Evolutionary conservation across 768 basidiomycete genomes (phyloP).

Genomic region (Serendipita vermifera): DNA sequence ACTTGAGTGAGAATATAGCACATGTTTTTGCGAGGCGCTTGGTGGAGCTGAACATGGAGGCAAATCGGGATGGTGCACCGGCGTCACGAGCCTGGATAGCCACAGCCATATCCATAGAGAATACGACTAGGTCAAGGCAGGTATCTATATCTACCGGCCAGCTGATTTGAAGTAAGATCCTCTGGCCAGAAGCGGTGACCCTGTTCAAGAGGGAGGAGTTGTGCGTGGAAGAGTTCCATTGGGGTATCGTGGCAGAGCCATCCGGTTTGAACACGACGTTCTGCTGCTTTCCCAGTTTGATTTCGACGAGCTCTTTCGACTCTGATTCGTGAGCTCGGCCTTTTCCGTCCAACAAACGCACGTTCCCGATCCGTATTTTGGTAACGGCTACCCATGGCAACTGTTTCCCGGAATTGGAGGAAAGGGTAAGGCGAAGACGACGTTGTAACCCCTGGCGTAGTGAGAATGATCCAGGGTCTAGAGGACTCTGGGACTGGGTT

Average conservation of each 20-base stretch:
- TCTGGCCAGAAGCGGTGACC: slow-evolving; percentile 64
- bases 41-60: slow-evolving; percentile 62
- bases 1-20: slow-evolving; percentile 67
- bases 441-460: slow-evolving; percentile 92
- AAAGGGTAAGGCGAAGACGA: slow-evolving; percentile 58
- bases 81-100: slow-evolving; percentile 77
- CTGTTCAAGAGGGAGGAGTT: slow-evolving; percentile 75
- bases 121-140: slow-evolving; percentile 75
- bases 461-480: slow-evolving; percentile 77
- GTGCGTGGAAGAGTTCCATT: slow-evolving; percentile 93
- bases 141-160: slow-evolving; percentile 75
- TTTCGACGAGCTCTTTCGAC: slow-evolving; percentile 54
- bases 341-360: slow-evolving; percentile 76
- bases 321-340: slow-evolving; percentile 69
- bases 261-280: slow-evolving; percentile 64
- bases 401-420: slow-evolving; percentile 79
- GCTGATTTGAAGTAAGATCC: slow-evolving; percentile 61
- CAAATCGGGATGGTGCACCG: slow-evolving; percentile 63
- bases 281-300: slow-evolving; percentile 66
- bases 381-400: slow-evolving; percentile 77
- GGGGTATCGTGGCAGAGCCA: slow-evolving; percentile 57
- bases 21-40: slow-evolving; percentile 69
- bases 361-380: slow-evolving; percentile 64
- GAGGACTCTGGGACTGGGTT: slow-evolving; percentile 63
- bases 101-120: slow-evolving; percentile 76